Evolutionary conservation across 1,284 basidiomycete species (phyloP).

Genomic region (Leccinum ponderosum): DNA sequence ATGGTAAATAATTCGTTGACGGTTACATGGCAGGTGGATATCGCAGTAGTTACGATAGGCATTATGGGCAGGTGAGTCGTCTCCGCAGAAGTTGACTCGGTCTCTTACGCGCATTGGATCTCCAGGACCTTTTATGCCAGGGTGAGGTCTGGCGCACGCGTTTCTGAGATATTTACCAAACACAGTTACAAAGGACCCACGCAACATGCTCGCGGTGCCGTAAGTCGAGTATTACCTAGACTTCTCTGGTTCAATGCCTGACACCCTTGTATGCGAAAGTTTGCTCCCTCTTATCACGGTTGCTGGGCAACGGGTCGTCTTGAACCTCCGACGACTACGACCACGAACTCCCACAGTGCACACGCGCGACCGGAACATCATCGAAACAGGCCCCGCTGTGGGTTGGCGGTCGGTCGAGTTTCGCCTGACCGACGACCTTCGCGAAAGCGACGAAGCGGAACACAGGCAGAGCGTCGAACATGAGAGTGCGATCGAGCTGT

Average conservation of each 20-base stretch:
- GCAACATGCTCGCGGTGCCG: background rate
- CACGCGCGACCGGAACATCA: background rate
- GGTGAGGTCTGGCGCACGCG: background rate
- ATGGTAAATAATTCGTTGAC: background rate
- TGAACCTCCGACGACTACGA: conserved; percentile 8
- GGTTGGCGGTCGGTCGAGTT: background rate
- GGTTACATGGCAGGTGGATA: background rate
- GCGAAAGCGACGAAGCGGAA: background rate
- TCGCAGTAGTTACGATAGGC: no score
- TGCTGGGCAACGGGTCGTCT: conserved; percentile 6
- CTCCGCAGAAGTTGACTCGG: background rate
- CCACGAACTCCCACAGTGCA: background rate
- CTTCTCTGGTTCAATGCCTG: background rate
- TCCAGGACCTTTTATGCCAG: background rate
- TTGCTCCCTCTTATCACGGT: conserved; percentile 2
- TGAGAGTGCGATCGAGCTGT: background rate
- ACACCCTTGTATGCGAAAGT: background rate
- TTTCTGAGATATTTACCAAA: background rate
- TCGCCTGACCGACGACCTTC: background rate
- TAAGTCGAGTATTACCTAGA: background rate
- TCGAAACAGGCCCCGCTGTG: background rate
- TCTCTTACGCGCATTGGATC: background rate
- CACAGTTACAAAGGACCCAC: background rate
- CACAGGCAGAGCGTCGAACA: background rate
- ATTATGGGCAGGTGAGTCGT: background rate